phyloP scores from a whole-genome alignment of 331 rosid species.

The Dryas integrifolia region DNA sequence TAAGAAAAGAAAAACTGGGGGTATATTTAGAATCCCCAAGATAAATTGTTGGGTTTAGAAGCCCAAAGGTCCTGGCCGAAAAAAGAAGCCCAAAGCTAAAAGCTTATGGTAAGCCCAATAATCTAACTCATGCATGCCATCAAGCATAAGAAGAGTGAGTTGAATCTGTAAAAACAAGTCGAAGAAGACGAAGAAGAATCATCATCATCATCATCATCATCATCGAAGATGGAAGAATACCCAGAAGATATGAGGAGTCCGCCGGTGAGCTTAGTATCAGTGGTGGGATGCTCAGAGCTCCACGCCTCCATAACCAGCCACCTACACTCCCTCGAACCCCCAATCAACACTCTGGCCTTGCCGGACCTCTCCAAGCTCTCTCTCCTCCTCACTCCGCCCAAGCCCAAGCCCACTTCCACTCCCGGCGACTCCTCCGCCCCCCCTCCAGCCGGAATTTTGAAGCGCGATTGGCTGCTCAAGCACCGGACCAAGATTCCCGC shows the following conservation, averaged over 20 bases:
- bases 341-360: constrained; percentile 81
- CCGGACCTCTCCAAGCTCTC: constrained; percentile 72
- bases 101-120: not conserved
- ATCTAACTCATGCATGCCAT: not conserved
- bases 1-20: no score
- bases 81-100: not conserved
- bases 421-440: constrained; percentile 23
- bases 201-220: not conserved
- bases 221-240: constrained; percentile 58
- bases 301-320: constrained; percentile 56
- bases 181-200: not conserved
- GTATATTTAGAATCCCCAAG: no score
- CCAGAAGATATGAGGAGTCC: constrained; percentile 91
- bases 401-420: constrained; percentile 28
- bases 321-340: constrained; percentile 69
- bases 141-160: not conserved
- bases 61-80: no score
- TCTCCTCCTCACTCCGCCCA: constrained; percentile 37
- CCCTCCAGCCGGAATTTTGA: constrained; percentile 48
- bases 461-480: constrained; percentile 80
- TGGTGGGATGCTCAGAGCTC: constrained; percentile 71
- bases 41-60: no score
- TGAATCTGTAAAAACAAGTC: not conserved
- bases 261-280: constrained; percentile 64
- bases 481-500: constrained; percentile 84